A percentile compares a stretch with the other conserved stretches of the same genome.
Evolutionary conservation across 2,329 filamentous ascomycete genomes (phyloP).

Genomic region (Exserohilum turcica): DNA sequence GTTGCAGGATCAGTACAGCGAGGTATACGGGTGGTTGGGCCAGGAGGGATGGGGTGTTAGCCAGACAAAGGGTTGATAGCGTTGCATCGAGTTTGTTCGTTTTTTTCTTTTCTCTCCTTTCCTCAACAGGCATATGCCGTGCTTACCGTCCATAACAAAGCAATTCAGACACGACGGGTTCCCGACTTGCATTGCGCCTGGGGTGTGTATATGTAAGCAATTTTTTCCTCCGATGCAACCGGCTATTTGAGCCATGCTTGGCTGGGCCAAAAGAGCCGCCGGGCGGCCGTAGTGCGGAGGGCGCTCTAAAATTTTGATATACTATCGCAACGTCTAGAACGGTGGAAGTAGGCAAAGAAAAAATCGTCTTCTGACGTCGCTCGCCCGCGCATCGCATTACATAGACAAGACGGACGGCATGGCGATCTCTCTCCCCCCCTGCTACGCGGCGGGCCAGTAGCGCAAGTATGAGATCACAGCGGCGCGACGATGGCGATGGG

Average conservation of each 20-base stretch:
- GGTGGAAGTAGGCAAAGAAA: slow-evolving; percentile 1
- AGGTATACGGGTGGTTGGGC: slow-evolving; percentile 57
- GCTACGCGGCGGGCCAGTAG: not conserved
- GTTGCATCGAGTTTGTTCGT: not conserved
- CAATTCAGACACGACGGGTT: not conserved
- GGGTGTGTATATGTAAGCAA: not conserved
- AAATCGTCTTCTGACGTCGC: not conserved
- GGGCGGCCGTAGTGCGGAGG: slow-evolving; percentile 27
- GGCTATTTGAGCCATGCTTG: slow-evolving; percentile 14
- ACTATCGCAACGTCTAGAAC: slow-evolving; percentile 3
- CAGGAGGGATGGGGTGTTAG: slow-evolving; percentile 56
- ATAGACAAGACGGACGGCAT: no score
- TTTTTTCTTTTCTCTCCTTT: no score
- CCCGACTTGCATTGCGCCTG: not conserved
- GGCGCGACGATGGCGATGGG: not conserved
- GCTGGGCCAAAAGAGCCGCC: slow-evolving; percentile 4
- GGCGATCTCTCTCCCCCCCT: no score
- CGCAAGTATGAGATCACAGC: slow-evolving; percentile 2
- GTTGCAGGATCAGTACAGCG: slow-evolving; percentile 48
- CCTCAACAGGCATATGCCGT: no score
- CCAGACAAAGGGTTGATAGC: slow-evolving; percentile 12
- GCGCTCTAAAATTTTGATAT: slow-evolving; percentile 8
- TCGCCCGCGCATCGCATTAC: not conserved
- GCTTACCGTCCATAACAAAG: no score
- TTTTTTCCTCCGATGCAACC: not conserved